Percentiles rank a stretch among this genome's conserved stretches.
Conservation (phyloP, 345 rosid genomes). For the Conringia planisiliqua region DNA sequence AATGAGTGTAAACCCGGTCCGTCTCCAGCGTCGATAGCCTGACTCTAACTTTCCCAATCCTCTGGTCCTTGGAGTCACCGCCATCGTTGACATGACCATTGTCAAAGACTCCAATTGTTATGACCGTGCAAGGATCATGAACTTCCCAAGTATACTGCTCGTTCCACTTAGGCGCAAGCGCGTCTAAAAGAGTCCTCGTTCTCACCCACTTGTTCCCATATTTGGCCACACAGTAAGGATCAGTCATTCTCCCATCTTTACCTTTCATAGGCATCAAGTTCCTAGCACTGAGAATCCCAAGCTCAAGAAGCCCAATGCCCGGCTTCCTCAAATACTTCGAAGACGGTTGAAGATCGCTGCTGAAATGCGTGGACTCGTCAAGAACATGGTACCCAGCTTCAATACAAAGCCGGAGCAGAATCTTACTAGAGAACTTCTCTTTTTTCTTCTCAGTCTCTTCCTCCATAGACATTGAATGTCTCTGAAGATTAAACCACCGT, state of each 20-base stretch:
- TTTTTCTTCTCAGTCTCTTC: constrained; percentile 63
- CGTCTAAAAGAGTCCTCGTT: constrained; percentile 84
- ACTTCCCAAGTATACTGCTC: constrained; percentile 99
- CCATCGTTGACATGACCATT: constrained; percentile 71
- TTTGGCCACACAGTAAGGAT: constrained; percentile 93
- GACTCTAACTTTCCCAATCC: constrained; percentile 89
- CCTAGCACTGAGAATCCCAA: constrained; percentile 78
- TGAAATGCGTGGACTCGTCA: constrained; percentile 89
- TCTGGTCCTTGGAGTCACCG: constrained; percentile 62
- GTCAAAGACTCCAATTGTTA: constrained; percentile 90
- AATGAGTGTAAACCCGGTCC: constrained; percentile 85
- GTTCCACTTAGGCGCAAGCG: constrained; percentile 78
- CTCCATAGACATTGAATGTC: constrained; percentile 46
- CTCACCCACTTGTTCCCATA: constrained; percentile 98
- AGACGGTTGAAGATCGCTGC: constrained; percentile 93
- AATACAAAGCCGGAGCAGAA: constrained; percentile 51
- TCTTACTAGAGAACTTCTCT: constrained; percentile 86
- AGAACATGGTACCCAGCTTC: constrained; percentile 98
- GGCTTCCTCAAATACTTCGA: constrained; percentile 75
- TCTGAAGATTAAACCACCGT: constrained; percentile 66
- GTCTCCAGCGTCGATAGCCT: constrained; percentile 87
- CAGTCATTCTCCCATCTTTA: constrained; percentile 71
- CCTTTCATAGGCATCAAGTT: constrained; percentile 88
- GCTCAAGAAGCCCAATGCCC: constrained; percentile 73
- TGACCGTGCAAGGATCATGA: constrained; percentile 84